A percentile compares a stretch with the other conserved stretches of the same genome.
Conservation (phyloP, 1,284 basidiomycete species). For the Malassezia cuniculi region DNA sequence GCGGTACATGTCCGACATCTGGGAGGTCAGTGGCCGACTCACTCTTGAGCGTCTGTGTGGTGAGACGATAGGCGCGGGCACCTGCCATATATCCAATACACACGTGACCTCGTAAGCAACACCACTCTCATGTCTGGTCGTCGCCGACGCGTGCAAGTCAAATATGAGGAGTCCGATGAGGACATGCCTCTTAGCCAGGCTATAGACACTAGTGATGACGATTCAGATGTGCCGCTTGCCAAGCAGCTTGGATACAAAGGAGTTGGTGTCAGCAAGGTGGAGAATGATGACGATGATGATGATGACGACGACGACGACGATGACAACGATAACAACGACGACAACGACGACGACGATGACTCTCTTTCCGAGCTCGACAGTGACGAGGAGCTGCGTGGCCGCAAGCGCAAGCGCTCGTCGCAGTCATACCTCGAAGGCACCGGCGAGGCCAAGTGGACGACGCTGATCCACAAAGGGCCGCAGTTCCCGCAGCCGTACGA, state of each 20-base stretch:
- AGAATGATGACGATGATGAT: slow-evolving; percentile 16
- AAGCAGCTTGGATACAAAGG: slow-evolving; percentile 14
- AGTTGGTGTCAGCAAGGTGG: slow-evolving; percentile 17
- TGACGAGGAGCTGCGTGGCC: slow-evolving; percentile 5
- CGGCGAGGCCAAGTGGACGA: slow-evolving; percentile 61
- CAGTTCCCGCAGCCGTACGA: slow-evolving; percentile 91
- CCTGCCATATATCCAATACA: not conserved
- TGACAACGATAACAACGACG: slow-evolving; percentile 13
- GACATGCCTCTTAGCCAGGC: slow-evolving; percentile 44
- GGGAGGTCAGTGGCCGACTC: not conserved
- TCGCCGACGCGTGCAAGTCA: slow-evolving; percentile 13
- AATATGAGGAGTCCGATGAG: slow-evolving; percentile 20
- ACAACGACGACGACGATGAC: slow-evolving; percentile 15
- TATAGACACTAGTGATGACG: slow-evolving; percentile 21
- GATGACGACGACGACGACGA: slow-evolving; percentile 12
- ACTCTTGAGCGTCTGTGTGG: not conserved
- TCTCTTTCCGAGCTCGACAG: slow-evolving; percentile 20
- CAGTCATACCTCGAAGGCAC: slow-evolving; percentile 29
- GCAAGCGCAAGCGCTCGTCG: slow-evolving; percentile 14
- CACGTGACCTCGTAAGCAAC: not conserved
- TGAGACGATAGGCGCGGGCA: too few relatives aligned
- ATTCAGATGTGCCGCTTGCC: slow-evolving; percentile 22
- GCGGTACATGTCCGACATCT: slow-evolving; percentile 33
- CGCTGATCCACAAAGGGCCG: slow-evolving; percentile 82
- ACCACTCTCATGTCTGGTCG: not conserved